A percentile compares a stretch with the other conserved stretches of the same genome.
These are phyloP conservation scores for Aspergillus fumigatus DNA, from an alignment of 2,329 filamentous ascomycete genomes.

Conservation along the genomic window DNA sequence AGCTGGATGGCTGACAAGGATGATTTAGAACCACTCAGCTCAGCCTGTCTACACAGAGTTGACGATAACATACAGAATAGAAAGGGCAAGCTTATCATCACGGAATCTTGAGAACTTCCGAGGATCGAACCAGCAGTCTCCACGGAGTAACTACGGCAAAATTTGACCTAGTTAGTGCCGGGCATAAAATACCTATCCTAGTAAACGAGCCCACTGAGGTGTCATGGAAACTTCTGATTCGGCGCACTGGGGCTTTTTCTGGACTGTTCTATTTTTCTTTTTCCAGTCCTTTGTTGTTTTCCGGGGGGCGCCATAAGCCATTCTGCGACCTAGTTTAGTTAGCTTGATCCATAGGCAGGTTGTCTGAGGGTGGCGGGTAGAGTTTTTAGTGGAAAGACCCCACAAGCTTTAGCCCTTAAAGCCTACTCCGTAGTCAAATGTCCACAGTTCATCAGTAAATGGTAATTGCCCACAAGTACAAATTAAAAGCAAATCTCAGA, in stretches of 20 bases:
- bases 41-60: background rate
- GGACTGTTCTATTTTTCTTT: background rate
- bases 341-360: background rate
- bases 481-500: background rate
- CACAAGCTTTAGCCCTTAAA: background rate
- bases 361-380: no score
- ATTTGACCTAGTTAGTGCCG: background rate
- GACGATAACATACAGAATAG: background rate
- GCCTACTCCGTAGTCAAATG: no score
- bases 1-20: background rate
- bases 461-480: background rate
- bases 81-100: background rate
- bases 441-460: background rate
- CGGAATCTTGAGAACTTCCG: background rate
- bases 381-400: background rate
- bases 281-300: background rate
- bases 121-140: background rate
- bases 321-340: background rate
- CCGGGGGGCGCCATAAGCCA: background rate
- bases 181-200: background rate
- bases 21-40: background rate
- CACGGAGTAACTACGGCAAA: background rate
- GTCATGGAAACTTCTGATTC: background rate
- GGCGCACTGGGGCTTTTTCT: background rate
- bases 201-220: background rate